Percentiles rank a stretch among this genome's conserved stretches.
Evolutionary conservation across 805 yeast genomes (phyloP).

Genomic region (Suhomyces sp.): DNA sequence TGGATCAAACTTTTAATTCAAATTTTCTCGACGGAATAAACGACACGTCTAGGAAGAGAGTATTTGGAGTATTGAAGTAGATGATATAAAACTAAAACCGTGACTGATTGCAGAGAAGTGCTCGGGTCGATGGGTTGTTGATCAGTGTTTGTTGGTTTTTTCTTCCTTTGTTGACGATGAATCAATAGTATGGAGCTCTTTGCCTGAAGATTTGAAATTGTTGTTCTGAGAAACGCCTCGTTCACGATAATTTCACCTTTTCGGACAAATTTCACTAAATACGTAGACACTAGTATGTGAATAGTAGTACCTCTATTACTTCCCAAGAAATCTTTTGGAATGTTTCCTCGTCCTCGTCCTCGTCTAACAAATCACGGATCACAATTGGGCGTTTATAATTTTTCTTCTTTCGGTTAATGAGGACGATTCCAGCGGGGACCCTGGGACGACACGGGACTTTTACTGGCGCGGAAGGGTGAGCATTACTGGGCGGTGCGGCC

Average conservation of each 20-base stretch:
- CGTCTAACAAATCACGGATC: conserved; percentile 7
- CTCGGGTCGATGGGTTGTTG: not conserved
- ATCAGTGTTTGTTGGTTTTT: not conserved
- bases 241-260: not conserved
- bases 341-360: not conserved
- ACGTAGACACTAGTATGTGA: not conserved
- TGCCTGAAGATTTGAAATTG: not conserved
- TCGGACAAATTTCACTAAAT: not conserved
- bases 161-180: not conserved
- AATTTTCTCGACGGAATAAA: not conserved
- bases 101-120: not conserved
- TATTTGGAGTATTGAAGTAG: not conserved
- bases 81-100: not conserved
- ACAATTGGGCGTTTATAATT: conserved; percentile 6
- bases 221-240: not conserved
- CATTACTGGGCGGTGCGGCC: not conserved
- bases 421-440: conserved; percentile 1
- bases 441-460: not conserved
- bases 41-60: not conserved
- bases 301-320: not conserved
- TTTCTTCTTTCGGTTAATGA: conserved; percentile 6
- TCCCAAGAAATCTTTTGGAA: not conserved
- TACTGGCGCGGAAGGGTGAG: not conserved
- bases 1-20: not conserved
- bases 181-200: not conserved